phyloP scores from a whole-genome alignment of 2,329 filamentous ascomycete genomes.

The Alternaria gansuensis region DNA sequence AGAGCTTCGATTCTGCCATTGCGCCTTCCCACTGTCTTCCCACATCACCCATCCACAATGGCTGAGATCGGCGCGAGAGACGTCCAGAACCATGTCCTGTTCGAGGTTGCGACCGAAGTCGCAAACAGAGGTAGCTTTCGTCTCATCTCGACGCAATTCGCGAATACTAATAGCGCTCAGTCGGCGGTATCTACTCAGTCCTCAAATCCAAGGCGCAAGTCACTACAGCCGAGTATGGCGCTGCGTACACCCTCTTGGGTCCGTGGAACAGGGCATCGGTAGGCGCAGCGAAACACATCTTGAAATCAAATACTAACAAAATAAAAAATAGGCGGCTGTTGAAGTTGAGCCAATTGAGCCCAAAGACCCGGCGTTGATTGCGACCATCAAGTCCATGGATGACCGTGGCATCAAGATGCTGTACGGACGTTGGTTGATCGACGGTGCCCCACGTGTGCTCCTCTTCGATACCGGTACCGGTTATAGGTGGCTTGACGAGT shows the following conservation, averaged over 20 bases:
- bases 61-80: slow-evolving; percentile 61
- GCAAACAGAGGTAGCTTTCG: slow-evolving; percentile 81
- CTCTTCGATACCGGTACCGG: slow-evolving; percentile 95
- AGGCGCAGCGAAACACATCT: slow-evolving; percentile 51
- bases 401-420: slow-evolving; percentile 88
- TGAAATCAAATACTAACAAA: slow-evolving; percentile 30
- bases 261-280: slow-evolving; percentile 92
- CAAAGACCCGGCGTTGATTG: slow-evolving; percentile 77
- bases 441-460: slow-evolving; percentile 90
- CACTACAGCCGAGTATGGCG: slow-evolving; percentile 97
- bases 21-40: slow-evolving; percentile 13
- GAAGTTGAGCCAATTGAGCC: slow-evolving; percentile 95
- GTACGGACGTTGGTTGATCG: slow-evolving; percentile 97
- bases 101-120: slow-evolving; percentile 96
- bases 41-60: slow-evolving; percentile 37
- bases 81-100: slow-evolving; percentile 94
- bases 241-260: slow-evolving; percentile 93
- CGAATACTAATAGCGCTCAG: slow-evolving; percentile 58
- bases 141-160: slow-evolving; percentile 13
- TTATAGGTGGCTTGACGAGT: slow-evolving; percentile 90
- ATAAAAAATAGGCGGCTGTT: slow-evolving; percentile 76
- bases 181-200: slow-evolving; percentile 98
- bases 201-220: slow-evolving; percentile 99
- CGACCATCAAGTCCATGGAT: slow-evolving; percentile 91
- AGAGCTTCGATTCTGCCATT: slow-evolving; percentile 21